Evolutionary conservation across 306 rosid genomes (phyloP).

Genomic region (Begonia loranthoides): DNA sequence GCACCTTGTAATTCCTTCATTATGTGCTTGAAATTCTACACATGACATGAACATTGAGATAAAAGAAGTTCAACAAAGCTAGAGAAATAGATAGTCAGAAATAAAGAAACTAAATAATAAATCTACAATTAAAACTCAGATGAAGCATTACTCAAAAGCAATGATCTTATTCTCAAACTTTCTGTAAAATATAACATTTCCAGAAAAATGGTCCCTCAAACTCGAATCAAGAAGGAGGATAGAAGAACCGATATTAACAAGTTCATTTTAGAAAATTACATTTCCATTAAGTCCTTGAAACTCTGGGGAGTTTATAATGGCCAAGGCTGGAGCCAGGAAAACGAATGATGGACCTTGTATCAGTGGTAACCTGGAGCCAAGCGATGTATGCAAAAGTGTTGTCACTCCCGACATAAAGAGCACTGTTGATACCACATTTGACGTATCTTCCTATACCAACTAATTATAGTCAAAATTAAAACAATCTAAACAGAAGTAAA

Average conservation of each 20-base stretch:
- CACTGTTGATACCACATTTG: conserved; percentile 82
- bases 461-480: conserved; percentile 40
- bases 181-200: no score
- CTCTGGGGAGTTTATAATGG: conserved; percentile 76
- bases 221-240: no score
- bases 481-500: conserved; percentile 6
- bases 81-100: no score
- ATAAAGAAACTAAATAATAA: no score
- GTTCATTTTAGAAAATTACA: conserved; percentile 33
- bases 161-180: no score
- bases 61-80: not conserved
- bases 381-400: conserved; percentile 68
- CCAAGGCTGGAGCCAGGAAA: conserved; percentile 75
- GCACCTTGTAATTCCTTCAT: conserved; percentile 99
- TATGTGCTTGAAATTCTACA: conserved; percentile 83
- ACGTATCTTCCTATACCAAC: conserved; percentile 71
- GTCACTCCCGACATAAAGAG: conserved; percentile 82
- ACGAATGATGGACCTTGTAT: conserved; percentile 95
- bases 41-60: conserved; percentile 5
- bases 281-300: conserved; percentile 73
- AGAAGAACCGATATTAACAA: not conserved
- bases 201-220: no score
- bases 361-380: conserved; percentile 93
- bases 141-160: no score
- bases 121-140: no score